Conservation (phyloP, 805 yeast genomes). For the Nadsonia fulvescens region DNA sequence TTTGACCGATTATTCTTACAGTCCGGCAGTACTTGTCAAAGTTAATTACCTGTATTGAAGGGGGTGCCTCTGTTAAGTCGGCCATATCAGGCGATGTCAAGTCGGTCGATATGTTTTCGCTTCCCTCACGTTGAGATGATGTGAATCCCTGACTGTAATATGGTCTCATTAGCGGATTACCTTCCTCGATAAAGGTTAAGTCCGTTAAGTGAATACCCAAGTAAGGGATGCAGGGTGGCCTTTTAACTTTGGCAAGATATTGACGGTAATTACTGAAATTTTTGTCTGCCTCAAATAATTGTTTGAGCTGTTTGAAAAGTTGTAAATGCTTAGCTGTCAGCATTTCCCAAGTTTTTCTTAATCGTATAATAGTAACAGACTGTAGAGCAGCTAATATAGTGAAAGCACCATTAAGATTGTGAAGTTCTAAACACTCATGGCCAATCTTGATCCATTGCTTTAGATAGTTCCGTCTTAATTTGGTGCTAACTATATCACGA, state of each 20-base stretch:
- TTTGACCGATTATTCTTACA: conserved; percentile 15
- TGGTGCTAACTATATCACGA: too few relatives aligned
- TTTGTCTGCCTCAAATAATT: conserved; percentile 18
- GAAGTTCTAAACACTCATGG: conserved; percentile 14
- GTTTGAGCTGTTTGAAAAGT: conserved; percentile 12
- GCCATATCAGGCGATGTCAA: conserved; percentile 5
- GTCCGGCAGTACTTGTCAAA: conserved; percentile 19
- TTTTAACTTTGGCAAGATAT: conserved; percentile 6
- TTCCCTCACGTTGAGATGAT: too few relatives aligned
- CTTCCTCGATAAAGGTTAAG: conserved; percentile 20
- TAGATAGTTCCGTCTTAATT: conserved; percentile 17
- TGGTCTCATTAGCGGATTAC: conserved; percentile 14
- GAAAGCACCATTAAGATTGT: conserved; percentile 18
- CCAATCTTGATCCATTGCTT: conserved; percentile 22
- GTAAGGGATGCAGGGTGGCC: conserved; percentile 20
- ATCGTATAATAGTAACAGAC: conserved; percentile 18
- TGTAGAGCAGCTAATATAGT: conserved; percentile 19
- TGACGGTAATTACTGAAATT: conserved; percentile 19
- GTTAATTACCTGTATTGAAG: conserved; percentile 14
- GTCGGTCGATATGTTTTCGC: background rate
- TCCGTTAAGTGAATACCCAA: conserved; percentile 20
- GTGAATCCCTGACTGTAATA: conserved; percentile 3
- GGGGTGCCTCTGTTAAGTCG: conserved; percentile 6
- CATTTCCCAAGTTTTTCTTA: conserved; percentile 19
- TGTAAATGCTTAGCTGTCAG: conserved; percentile 14